Conservation (phyloP, 768 basidiomycete species). For the Fomitopsis pulvina region DNA sequence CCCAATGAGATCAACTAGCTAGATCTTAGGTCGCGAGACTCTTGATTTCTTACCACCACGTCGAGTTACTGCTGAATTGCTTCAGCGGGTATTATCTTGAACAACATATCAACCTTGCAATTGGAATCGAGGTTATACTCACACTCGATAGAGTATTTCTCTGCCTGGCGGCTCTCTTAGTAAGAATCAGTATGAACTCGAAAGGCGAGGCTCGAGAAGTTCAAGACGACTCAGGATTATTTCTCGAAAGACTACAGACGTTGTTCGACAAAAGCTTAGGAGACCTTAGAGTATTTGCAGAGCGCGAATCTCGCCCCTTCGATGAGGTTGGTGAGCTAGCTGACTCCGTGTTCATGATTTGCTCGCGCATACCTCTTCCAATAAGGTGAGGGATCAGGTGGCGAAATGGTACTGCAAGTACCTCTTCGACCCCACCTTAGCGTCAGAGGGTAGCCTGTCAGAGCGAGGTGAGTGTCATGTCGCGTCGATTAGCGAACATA, state of each 20-base stretch:
- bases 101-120: too few species aligned
- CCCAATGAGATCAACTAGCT: neutral
- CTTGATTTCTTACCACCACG: too few species aligned
- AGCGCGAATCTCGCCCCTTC: slow-evolving; percentile 49
- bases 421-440: slow-evolving; percentile 32
- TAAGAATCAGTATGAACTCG: neutral
- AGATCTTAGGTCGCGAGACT: too few species aligned
- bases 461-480: slow-evolving; percentile 5
- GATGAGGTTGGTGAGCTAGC: slow-evolving; percentile 56
- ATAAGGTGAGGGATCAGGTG: slow-evolving; percentile 40
- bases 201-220: slow-evolving; percentile 15
- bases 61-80: too few species aligned
- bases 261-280: slow-evolving; percentile 53
- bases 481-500: neutral
- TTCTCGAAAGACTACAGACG: slow-evolving; percentile 55
- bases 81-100: too few species aligned
- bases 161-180: neutral
- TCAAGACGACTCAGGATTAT: slow-evolving; percentile 42
- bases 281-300: slow-evolving; percentile 55
- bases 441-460: slow-evolving; percentile 2
- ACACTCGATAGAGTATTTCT: too few species aligned
- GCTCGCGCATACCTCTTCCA: slow-evolving; percentile 17
- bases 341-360: too few species aligned
- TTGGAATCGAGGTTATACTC: too few species aligned
- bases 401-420: slow-evolving; percentile 60